These are phyloP conservation scores for Penicillium arizonense DNA, from an alignment of 495 filamentous ascomycete genomes.

Conservation along the genomic window DNA sequence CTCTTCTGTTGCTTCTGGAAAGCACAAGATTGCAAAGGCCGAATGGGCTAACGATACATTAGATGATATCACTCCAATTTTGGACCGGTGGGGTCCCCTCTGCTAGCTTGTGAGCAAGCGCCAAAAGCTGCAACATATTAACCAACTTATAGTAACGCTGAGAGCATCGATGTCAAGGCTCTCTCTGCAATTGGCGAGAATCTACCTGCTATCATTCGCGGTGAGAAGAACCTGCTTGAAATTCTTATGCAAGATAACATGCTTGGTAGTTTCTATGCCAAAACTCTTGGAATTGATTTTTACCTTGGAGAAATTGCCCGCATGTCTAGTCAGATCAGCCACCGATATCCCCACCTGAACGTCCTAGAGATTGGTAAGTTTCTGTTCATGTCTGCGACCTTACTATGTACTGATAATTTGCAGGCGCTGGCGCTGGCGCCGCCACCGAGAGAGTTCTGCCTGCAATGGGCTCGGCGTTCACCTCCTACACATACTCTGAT, in stretches of 20 bases:
- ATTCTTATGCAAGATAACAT: conserved; percentile 37
- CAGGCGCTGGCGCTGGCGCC: conserved; percentile 38
- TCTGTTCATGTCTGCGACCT: not conserved
- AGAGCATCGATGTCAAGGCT: conserved; percentile 22
- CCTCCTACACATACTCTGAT: conserved; percentile 53
- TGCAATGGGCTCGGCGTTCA: conserved; percentile 11
- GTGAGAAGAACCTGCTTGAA: conserved; percentile 40
- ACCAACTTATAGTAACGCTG: conserved; percentile 9
- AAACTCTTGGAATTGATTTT: conserved; percentile 16
- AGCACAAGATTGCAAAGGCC: conserved; percentile 12
- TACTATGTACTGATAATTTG: not conserved
- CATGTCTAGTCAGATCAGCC: conserved; percentile 28
- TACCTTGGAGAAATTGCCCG: conserved; percentile 19
- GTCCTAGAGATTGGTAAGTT: conserved; percentile 37
- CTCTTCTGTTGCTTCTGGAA: conserved; percentile 8
- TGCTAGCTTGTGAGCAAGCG: too few relatives aligned
- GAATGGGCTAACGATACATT: conserved; percentile 37
- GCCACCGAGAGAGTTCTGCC: conserved; percentile 36
- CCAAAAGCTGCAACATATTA: not conserved
- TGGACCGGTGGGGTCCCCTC: conserved; percentile 13
- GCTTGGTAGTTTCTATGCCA: conserved; percentile 38
- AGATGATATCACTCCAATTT: conserved; percentile 31
- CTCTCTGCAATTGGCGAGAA: conserved; percentile 33
- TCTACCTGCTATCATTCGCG: conserved; percentile 34
- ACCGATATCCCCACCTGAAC: conserved; percentile 30